Base-by-base conservation (phyloP, 2,329 filamentous ascomycete species). In the Boeremia lycopersici region DNA sequence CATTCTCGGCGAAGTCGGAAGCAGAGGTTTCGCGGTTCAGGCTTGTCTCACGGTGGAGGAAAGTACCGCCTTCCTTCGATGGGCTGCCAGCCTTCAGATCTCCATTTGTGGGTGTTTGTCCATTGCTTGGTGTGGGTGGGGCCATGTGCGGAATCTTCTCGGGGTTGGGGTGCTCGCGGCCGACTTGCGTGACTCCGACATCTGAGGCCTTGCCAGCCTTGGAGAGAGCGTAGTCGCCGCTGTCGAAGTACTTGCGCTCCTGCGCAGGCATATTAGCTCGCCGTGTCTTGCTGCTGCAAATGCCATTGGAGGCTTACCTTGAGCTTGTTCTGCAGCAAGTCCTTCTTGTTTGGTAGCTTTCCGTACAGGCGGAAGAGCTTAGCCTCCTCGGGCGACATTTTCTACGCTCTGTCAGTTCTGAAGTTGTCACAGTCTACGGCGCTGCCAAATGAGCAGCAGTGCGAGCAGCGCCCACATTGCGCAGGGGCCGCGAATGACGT, bases 191-290 rank as follows among this genome's bases (percentile, higher is more conserved):
- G 57, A 96, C 91, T 73, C 96, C 93, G 71, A 95, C 89, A 73
- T 95, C 90, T 72, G 93, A 90, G 76, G 91, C 92, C 81, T 98
- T 98, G 78, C 95, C 95, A 56, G 95, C 95, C 82, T 97, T 96
- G 77, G 90, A 93, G 80, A 96, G 90, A 72, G 93, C 93, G 72
- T 96, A 97, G 81, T 97, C 92, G 72, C 92, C 93, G 57, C 90
- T 95, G 81, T 97, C 92, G 78, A 97, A 97, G 81, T 96, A 97
- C 81, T 77, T 99, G 82, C 95, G 93, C 77, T 98, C 95, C 85
- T 87, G 66, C 28, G 34, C 42, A 28, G 46, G 25, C 8, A 12
- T 9, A 38, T 65, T 26, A 63, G 60, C 26, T 19, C 29, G 36
- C 36, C 40, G 30, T 33, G 17, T 3, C 41, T 44, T 38, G 40